phyloP scores from a whole-genome alignment of 2,329 filamentous ascomycete species.

The Ophiostoma pallidulum region DNA sequence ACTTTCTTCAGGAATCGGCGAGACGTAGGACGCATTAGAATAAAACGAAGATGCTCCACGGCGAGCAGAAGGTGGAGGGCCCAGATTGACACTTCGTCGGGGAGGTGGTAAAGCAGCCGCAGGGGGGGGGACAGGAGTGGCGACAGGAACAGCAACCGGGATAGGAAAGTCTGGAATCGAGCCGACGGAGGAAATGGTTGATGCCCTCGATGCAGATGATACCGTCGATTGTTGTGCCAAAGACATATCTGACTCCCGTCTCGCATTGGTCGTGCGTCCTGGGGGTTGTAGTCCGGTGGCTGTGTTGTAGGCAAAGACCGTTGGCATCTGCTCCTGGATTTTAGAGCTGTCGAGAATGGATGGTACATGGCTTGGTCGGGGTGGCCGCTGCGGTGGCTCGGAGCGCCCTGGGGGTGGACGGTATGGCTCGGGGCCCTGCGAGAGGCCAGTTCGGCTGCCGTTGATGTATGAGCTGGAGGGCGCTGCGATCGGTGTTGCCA shows the following conservation, averaged over 20 bases:
- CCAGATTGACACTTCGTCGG: conserved; percentile 44
- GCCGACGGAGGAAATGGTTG: conserved; percentile 43
- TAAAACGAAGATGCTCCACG: conserved; percentile 56
- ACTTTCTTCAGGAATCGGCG: conserved; percentile 67
- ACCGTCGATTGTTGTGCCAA: conserved; percentile 28
- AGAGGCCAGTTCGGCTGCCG: conserved; percentile 2
- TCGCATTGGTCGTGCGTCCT: conserved; percentile 26
- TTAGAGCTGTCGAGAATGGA: conserved; percentile 48
- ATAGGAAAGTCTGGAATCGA: conserved; percentile 52
- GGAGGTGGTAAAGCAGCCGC: conserved; percentile 14
- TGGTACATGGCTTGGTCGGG: conserved; percentile 49
- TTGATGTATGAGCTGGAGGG: conserved; percentile 23
- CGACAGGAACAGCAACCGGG: conserved; percentile 26
- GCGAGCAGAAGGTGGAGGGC: conserved; percentile 51
- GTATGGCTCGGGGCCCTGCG: conserved; percentile 32
- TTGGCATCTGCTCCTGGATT: conserved; percentile 30
- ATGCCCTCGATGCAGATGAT: conserved; percentile 41
- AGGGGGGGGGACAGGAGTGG: conserved; percentile 18
- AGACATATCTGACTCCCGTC: conserved; percentile 31
- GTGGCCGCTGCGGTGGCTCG: conserved; percentile 47
- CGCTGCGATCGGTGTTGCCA: conserved; percentile 30
- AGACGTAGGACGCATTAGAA: conserved; percentile 57
- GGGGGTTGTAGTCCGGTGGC: not conserved
- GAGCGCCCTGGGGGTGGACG: conserved; percentile 41
- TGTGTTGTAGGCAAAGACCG: no score